Evolutionary conservation across 2,329 filamentous ascomycete genomes (phyloP), one percentile per base, ranked within the genome.

Genomic region (Escovopsis weberi): DNA sequence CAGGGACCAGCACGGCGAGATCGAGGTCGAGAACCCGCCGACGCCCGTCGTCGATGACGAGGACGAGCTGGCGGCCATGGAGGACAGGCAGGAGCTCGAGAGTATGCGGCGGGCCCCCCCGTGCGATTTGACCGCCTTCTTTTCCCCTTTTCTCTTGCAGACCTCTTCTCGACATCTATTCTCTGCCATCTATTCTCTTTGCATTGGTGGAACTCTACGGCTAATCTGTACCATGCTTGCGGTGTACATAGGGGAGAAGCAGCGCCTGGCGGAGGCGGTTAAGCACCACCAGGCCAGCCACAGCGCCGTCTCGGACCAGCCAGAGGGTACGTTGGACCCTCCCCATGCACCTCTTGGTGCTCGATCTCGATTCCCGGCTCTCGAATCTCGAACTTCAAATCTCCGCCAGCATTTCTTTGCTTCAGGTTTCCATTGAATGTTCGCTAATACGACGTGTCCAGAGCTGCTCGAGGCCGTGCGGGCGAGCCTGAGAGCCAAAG

Each of bases 381-480:
- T 23, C 23, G 23, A 6, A 4, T 23, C 23, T 23, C 23, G 23
- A 23, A 4, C 23, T 4, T 23, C 6, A 2, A 23, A 2, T 6
- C 28, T 32, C 7, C 3, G 8, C 28, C 11, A 7, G 28, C 8
- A 30, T 6, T 10, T 7, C 1, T 32, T 32, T 11, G 28, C 28
- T 32, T 9, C 8, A 11, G 11, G 11, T 9, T 9, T 32, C 7
- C 8, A 32, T 32, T 32, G 28, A 6, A 23, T 23, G 6, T 23
- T 23, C 23, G 23, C 23, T 23, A 23, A 23, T 23, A 23, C 23
- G 26, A n/a, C 12, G 12, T 10, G 12, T 12, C 35, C 45, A 79
- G 83, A 87, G 59, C 69, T 88, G 4, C 66, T 86, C 26, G 77
- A 82, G 48, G 72, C 77, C 19, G 73, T 87, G 39, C 74, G 76